phyloP scores from a whole-genome alignment of 495 filamentous ascomycete species.

The Chaetomidium leptoderma region DNA sequence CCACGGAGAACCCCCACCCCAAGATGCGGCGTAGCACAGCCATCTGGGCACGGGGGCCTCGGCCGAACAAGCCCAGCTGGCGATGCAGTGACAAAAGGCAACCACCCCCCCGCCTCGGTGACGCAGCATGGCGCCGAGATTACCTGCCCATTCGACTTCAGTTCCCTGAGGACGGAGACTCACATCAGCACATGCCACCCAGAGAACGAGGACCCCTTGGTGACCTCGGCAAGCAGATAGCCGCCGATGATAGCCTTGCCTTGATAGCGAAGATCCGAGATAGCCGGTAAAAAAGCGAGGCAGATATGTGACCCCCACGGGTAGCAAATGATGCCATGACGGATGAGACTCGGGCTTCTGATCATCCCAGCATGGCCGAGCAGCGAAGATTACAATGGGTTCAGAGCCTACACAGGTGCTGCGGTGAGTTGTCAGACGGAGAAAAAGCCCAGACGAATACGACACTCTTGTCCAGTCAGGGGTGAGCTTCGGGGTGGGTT shows the following conservation, averaged over 20 bases:
- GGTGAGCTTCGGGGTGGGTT: neutral
- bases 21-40: conserved; percentile 1
- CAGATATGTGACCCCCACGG: neutral
- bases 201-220: neutral
- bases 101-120: neutral
- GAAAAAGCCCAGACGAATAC: neutral
- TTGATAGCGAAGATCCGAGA: neutral
- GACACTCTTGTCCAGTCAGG: neutral
- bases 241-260: neutral
- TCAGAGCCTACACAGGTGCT: neutral
- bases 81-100: neutral
- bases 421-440: neutral
- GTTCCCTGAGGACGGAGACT: neutral
- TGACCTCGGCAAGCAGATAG: neutral
- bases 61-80: neutral
- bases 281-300: neutral
- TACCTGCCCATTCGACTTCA: neutral
- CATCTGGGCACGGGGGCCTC: neutral
- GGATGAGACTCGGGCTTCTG: neutral
- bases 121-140: neutral
- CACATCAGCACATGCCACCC: neutral
- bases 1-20: neutral
- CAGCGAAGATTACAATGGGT: neutral
- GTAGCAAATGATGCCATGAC: neutral
- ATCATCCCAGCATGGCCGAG: neutral